These are phyloP conservation scores for Agrocybe pediades DNA, from an alignment of 768 basidiomycete species.

Conservation along the genomic window DNA sequence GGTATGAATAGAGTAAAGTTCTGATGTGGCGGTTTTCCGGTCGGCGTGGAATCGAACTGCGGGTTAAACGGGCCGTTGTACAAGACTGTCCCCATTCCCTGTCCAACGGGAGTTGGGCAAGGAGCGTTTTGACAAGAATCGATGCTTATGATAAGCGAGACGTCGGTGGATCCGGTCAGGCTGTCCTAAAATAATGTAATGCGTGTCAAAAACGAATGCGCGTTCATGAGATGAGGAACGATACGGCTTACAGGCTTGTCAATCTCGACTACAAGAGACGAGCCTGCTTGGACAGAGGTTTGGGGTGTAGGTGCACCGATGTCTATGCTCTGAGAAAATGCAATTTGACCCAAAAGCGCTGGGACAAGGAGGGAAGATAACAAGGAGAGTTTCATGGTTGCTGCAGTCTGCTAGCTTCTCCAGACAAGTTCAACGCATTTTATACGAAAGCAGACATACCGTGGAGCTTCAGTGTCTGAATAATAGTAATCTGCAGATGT, in stretches of 20 bases:
- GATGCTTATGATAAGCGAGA: constrained; percentile 34
- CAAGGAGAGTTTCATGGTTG: constrained; percentile 14
- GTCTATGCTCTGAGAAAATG: constrained; percentile 20
- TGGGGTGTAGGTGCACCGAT: constrained; percentile 35
- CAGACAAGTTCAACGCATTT: no score
- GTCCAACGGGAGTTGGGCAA: constrained; percentile 26
- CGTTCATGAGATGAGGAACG: neutral
- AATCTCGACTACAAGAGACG: constrained; percentile 34
- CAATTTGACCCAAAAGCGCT: constrained; percentile 3
- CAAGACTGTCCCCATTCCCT: constrained; percentile 29
- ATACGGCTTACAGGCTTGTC: constrained; percentile 34
- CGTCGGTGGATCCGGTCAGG: constrained; percentile 24
- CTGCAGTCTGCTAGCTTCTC: no score
- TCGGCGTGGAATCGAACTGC: constrained; percentile 11
- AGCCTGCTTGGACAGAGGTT: constrained; percentile 27
- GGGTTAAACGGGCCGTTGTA: constrained; percentile 36
- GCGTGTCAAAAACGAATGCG: neutral
- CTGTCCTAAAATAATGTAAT: constrained; percentile 12
- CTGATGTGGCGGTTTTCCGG: constrained; percentile 21
- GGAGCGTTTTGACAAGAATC: constrained; percentile 18
- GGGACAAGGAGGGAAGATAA: constrained; percentile 8
- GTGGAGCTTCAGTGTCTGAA: no score
- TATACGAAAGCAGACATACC: no score
- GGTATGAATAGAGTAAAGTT: constrained; percentile 32
- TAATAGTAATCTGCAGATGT: no score